phyloP scores from a whole-genome alignment of 2,329 filamentous ascomycete species.

The Fusarium continuum region DNA sequence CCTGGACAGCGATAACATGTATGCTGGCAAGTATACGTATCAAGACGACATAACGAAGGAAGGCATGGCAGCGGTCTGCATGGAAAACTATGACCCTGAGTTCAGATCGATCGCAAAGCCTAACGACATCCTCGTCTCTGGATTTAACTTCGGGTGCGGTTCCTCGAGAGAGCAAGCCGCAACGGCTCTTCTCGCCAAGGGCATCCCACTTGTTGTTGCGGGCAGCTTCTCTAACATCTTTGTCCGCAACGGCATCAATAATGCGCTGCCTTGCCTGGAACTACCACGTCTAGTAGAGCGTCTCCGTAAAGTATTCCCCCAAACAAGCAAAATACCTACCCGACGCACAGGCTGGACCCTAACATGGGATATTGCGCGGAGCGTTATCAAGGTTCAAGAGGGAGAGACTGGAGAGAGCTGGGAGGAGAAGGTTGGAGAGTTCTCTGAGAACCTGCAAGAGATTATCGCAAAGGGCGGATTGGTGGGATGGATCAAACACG shows the following conservation, averaged over 20 bases:
- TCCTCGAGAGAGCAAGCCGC: constrained; percentile 80
- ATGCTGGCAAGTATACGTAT: constrained; percentile 92
- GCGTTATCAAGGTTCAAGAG: constrained; percentile 76
- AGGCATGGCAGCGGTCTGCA: constrained; percentile 88
- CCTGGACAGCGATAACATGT: constrained; percentile 92
- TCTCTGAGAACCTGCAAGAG: constrained; percentile 87
- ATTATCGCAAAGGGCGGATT: constrained; percentile 81
- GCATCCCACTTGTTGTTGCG: constrained; percentile 81
- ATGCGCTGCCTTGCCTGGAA: constrained; percentile 77
- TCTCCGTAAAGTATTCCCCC: constrained; percentile 68
- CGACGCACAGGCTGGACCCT: constrained; percentile 84
- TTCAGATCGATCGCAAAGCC: constrained; percentile 72
- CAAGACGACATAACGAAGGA: constrained; percentile 81
- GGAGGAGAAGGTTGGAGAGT: constrained; percentile 83
- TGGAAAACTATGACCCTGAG: constrained; percentile 88
- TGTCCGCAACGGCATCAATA: constrained; percentile 80
- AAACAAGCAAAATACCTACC: constrained; percentile 65
- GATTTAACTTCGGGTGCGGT: constrained; percentile 91
- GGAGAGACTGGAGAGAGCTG: constrained; percentile 73
- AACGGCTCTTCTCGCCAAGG: constrained; percentile 82
- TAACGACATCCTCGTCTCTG: constrained; percentile 83
- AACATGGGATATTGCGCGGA: constrained; percentile 80
- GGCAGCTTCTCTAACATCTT: constrained; percentile 90
- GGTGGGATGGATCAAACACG: constrained; percentile 88
- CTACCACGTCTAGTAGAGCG: constrained; percentile 71